Evolutionary conservation across 2,329 filamentous ascomycete species (phyloP), one percentile per base, ranked within the genome.

Genomic region (Pseudodiploospora longispora): DNA sequence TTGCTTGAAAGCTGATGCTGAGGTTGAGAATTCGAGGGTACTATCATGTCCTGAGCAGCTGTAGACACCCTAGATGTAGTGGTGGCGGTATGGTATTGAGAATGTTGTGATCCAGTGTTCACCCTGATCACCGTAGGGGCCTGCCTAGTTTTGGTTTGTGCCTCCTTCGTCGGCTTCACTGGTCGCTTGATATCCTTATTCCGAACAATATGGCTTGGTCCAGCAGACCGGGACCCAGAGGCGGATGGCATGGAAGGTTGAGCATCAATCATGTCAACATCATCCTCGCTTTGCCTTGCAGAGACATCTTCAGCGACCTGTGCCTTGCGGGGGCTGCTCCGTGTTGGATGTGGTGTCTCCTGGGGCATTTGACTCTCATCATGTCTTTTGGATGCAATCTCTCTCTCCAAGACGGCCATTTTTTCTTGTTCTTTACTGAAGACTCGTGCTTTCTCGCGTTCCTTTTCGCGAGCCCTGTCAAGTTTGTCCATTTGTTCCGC

Each of bases 51-150:
- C 46, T 81, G 76, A 10, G 78, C 65, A 32, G 66, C 76, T 3
- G 81, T 73, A 4, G 80, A 72, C 33, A 81, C 63, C 10, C 74
- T 67, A 38, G 72, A 75, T 28, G 39, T 43, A 38, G 45, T 19
- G 47, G 76, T 78, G 1, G 79, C 72, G 8, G 78, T 74, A 43
- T 81, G 75, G 48, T 76, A 75, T 46, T 81, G 78, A 27, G 72
- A 67, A 45, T 76, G 71, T 51, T 82, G 79, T 7, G 80, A 82
- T 27, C 76, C 75, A 42, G 79, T 81, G 51, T 83, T 85, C 47
- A 87, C 82, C 46, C 77, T 78, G 54, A 85, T 89, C 46, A 84
- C 78, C 3, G 85, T 87, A 1, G 78, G 85, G 1, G 77, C 78
- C 47, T 82, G 80, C 59, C 82, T 87, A 0, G 72, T 59, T 58